Percentiles rank a stretch among this genome's conserved stretches.
These are phyloP conservation scores for Purpureocillium takamizusanense DNA, from an alignment of 2,329 filamentous ascomycete species.

Conservation along the genomic window DNA sequence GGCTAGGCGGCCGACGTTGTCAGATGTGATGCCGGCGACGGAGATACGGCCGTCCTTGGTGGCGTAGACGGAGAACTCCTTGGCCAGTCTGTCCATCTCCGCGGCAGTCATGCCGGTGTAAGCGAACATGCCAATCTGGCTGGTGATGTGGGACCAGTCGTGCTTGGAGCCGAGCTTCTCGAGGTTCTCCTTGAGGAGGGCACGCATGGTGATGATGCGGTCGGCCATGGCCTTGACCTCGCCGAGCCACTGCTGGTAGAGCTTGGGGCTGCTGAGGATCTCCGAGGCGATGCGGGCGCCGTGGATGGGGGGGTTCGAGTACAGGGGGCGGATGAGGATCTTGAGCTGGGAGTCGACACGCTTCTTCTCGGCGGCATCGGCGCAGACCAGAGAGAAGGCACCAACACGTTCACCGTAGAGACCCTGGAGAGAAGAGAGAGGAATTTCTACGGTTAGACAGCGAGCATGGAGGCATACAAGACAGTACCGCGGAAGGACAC, in stretches of 20 bases:
- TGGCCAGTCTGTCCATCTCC: slow-evolving; percentile 85
- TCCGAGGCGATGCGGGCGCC: slow-evolving; percentile 87
- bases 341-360: slow-evolving; percentile 96
- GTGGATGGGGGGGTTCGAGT: slow-evolving; percentile 97
- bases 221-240: slow-evolving; percentile 99
- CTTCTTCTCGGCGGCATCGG: slow-evolving; percentile 83
- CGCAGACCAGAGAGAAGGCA: slow-evolving; percentile 87
- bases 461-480: background rate
- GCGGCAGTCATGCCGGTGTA: slow-evolving; percentile 88
- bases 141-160: slow-evolving; percentile 98
- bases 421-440: slow-evolving; percentile 50
- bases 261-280: slow-evolving; percentile 75
- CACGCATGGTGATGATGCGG: slow-evolving; percentile 97
- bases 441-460: too few species aligned
- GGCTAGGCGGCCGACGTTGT: slow-evolving; percentile 71
- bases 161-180: slow-evolving; percentile 92
- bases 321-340: slow-evolving; percentile 91
- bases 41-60: slow-evolving; percentile 88
- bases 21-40: slow-evolving; percentile 73
- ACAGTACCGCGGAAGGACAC: slow-evolving; percentile 8
- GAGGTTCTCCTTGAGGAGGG: slow-evolving; percentile 87
- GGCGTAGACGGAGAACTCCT: slow-evolving; percentile 96
- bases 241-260: slow-evolving; percentile 89
- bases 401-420: slow-evolving; percentile 98
- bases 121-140: slow-evolving; percentile 98